Percentiles rank a stretch among this genome's conserved stretches.
phyloP scores from a whole-genome alignment of 345 rosid genomes.

The Excoecaria cochinchinensis region DNA sequence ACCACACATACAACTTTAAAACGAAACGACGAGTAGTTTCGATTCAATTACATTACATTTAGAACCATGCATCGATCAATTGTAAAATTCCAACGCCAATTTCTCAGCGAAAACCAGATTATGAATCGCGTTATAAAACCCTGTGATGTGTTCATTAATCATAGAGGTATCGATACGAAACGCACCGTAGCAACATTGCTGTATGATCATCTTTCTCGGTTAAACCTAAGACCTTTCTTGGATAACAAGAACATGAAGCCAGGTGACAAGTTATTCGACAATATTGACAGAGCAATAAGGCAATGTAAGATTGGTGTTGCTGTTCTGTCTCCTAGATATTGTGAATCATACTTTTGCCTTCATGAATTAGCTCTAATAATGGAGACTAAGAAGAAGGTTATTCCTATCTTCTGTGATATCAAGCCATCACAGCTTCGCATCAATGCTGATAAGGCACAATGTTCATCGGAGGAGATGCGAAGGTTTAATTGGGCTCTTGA shows the following conservation, averaged over 20 bases:
- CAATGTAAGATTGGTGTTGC: slow-evolving; percentile 56
- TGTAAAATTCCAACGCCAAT: slow-evolving; percentile 17
- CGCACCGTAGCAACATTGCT: slow-evolving; percentile 53
- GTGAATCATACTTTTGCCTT: slow-evolving; percentile 61
- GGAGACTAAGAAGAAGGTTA: slow-evolving; percentile 67
- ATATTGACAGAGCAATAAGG: slow-evolving; percentile 48
- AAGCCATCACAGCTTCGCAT: slow-evolving; percentile 69
- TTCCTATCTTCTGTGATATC: slow-evolving; percentile 68
- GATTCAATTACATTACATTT: background rate
- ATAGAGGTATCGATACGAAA: slow-evolving; percentile 68
- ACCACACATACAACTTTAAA: background rate
- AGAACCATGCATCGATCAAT: slow-evolving; percentile 27
- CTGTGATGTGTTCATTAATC: slow-evolving; percentile 70
- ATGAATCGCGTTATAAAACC: slow-evolving; percentile 19
- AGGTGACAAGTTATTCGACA: slow-evolving; percentile 63
- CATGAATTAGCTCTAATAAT: slow-evolving; percentile 66
- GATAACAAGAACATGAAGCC: slow-evolving; percentile 79
- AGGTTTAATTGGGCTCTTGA: slow-evolving; percentile 62
- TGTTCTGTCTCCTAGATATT: slow-evolving; percentile 61
- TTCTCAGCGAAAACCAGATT: slow-evolving; percentile 9
- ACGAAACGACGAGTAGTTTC: background rate
- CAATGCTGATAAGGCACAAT: slow-evolving; percentile 23
- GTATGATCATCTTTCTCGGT: slow-evolving; percentile 49
- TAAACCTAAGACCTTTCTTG: slow-evolving; percentile 53
- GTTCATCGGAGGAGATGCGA: slow-evolving; percentile 37